Base-by-base conservation (phyloP, 805 yeast genomes). In the Spathaspora girioi region DNA sequence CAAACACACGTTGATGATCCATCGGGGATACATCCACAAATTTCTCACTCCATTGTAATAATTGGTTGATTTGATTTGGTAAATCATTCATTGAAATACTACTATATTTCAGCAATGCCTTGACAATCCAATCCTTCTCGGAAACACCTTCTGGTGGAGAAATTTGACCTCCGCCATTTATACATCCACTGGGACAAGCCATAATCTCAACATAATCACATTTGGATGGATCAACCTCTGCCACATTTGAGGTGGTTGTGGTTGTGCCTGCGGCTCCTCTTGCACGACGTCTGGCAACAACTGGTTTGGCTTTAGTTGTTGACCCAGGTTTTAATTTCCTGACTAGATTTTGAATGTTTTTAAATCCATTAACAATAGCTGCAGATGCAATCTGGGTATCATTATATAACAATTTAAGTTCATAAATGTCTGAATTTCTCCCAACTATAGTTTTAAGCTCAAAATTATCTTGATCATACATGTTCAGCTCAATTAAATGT, bases 121-220 rank as follows among this genome's bases (percentile, higher is more conserved):
- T 56, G 9, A 59, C 59, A 19, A 78, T 63, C 85, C 82, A 81
- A 15, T 67, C 74, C 63, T 82, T 72, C 57, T 64, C 70, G 46
- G 53, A 29, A 0, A 57, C 57, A 4, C 64, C 76, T 1, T 59
- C 56, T 2, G 10, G 9, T 8, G 46, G 35, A 4, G 81, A 77
- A 17, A 90, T 79, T 60, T 91, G 92, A 0, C 99, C 99, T 19
- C 99, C 98, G 10, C 99, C 99, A 62, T 93, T 94, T 51, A 92
- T 88, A 63, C 98, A 94, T 1, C 99, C 99, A 27, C 89, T 91
- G 5, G 99, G 99, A 66, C 99, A 94, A 0, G 99, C 99, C 97
- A 91, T 93, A 44, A 94, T 87, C 61, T 94, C 99, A 5, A 93
- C 88, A 58, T 87, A 89, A 55, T 89, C 94, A 58, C 88, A 84